Evolutionary conservation across 768 basidiomycete species (phyloP), one percentile per base, ranked within the genome.

Genomic region (Lentinula boryana): DNA sequence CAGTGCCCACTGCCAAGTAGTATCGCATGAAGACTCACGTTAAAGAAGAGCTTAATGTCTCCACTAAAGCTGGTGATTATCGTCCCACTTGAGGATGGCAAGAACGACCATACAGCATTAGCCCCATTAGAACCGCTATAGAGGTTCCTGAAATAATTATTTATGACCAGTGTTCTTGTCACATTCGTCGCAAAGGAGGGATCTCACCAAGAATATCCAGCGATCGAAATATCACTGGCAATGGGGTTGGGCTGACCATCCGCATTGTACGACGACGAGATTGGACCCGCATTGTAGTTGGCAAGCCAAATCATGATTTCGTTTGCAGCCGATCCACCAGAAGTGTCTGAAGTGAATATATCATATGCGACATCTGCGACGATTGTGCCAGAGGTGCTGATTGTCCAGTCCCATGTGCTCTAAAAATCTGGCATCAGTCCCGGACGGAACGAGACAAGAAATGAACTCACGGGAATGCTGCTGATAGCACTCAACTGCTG

Each of bases 221-320:
- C 80, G 54, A 88, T 62, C 18, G 65, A 65, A 50, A 88, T 63
- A 63, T 72, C 74, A 62, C 72, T 76, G 9, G 72, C 79, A 21
- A 80, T 71, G 40, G 86, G 77, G 23, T 74, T 66, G 1, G 85
- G 75, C 4, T 76, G 68, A 2, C 85, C 85, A 16, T 72, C 56
- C 0, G 76, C 69, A 66, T 71, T 70, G 67, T 84, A 87, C 0
- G 63, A n/a, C 21, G 73, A 69, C 16, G 83, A 83, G 62, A 87
- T 86, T 1, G 87, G 87, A 4, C 78, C 78, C 4, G 85, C 79
- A 63, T 81, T 80, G 73, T 70, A 76, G 66, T 80, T 83, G 0
- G 76, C 84, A 15, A 87, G 78, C 87, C 86, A 87, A 62, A 88
- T 70, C 86, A 88, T 88, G 64, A 86, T 76, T 60, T 79, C 78